Percentiles rank a stretch among this genome's conserved stretches.
These are phyloP conservation scores for Malassezia yamatoensis DNA, from an alignment of 1,284 basidiomycete species.

Conservation along the genomic window DNA sequence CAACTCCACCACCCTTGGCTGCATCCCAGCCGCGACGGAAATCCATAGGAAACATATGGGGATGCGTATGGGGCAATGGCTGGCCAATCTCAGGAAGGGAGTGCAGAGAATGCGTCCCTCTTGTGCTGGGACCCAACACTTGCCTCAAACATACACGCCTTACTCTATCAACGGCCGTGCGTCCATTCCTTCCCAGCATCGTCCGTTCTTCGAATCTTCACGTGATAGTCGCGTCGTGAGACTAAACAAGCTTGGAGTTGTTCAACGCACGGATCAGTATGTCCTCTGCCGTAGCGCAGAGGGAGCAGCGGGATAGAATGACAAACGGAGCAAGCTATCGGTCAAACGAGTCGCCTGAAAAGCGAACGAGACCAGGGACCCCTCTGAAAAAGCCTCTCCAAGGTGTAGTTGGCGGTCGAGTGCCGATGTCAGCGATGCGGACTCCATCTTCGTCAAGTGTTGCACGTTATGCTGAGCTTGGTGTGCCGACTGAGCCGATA, in stretches of 20 bases:
- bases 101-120: not conserved
- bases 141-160: not conserved
- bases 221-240: conserved; percentile 4
- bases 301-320: not conserved
- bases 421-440: conserved; percentile 10
- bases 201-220: not conserved
- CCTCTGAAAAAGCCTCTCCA: not conserved
- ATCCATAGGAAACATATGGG: conserved; percentile 58
- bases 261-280: not conserved
- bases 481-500: conserved; percentile 18
- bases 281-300: conserved; percentile 2
- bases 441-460: conserved; percentile 10
- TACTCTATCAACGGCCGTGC: not conserved
- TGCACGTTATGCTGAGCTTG: conserved; percentile 9
- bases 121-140: not conserved
- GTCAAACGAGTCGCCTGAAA: not conserved
- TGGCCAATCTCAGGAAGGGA: conserved; percentile 56
- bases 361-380: not conserved
- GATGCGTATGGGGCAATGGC: conserved; percentile 64
- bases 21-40: conserved; percentile 22
- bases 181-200: not conserved
- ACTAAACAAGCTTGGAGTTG: not conserved
- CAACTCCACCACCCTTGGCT: conserved; percentile 20
- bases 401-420: conserved; percentile 4
- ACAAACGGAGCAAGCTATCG: not conserved